These are phyloP conservation scores for Podospora appendiculata DNA, from an alignment of 495 filamentous ascomycete genomes.

Conservation along the genomic window DNA sequence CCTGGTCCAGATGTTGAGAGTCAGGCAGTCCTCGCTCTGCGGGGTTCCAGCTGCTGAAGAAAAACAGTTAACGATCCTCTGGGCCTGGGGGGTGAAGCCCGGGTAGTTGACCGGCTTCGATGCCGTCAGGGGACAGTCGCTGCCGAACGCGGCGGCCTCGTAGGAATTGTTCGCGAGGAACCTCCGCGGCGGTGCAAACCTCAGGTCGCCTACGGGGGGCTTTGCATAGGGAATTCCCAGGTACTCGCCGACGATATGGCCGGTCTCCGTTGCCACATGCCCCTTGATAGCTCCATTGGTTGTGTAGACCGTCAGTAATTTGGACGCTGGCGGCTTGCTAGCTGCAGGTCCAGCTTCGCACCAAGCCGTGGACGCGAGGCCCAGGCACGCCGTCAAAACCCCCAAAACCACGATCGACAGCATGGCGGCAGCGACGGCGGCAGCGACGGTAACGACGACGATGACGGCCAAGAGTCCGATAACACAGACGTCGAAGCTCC, in stretches of 20 bases:
- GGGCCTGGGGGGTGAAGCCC: conserved; percentile 14
- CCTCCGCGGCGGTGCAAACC: conserved; percentile 28
- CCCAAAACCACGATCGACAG: neutral
- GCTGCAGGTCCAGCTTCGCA: neutral
- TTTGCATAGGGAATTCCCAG: conserved; percentile 47
- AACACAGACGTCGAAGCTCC: no score
- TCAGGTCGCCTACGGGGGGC: conserved; percentile 35
- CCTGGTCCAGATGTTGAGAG: conserved; percentile 43
- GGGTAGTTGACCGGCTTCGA: conserved; percentile 12
- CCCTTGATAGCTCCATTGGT: conserved; percentile 36
- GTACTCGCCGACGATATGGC: conserved; percentile 32
- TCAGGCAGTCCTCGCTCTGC: conserved; percentile 45
- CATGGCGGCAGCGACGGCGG: neutral
- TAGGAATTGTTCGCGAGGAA: conserved; percentile 52
- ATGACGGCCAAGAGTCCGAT: no score
- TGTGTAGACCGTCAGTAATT: conserved; percentile 2
- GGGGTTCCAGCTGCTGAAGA: conserved; percentile 7
- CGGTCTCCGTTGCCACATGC: conserved; percentile 29
- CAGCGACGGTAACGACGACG: no score
- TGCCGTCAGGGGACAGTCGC: conserved; percentile 11
- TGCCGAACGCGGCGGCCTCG: conserved; percentile 6
- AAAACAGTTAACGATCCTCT: conserved; percentile 13
- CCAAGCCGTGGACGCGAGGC: neutral
- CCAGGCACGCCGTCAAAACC: neutral
- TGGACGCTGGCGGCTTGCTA: neutral